Percentiles rank a stretch among this genome's conserved stretches.
Evolutionary conservation across 2,329 filamentous ascomycete species (phyloP).

Genomic region (Cladosporium austrohemisphaericum): DNA sequence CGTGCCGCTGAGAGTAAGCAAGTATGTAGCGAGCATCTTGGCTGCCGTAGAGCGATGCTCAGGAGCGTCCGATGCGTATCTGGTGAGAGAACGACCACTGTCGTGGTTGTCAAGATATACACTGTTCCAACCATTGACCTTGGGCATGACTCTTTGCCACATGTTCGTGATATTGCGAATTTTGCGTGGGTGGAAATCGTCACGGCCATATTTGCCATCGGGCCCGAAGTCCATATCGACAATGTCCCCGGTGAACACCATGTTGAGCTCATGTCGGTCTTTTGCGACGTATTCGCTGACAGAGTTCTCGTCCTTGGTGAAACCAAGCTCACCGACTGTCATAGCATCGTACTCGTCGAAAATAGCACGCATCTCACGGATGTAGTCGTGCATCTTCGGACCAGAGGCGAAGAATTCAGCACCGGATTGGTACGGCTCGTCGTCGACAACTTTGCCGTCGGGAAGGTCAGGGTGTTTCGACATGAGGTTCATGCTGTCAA

Average conservation of each 20-base stretch:
- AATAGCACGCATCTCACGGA: slow-evolving; percentile 43
- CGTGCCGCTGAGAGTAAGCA: slow-evolving; percentile 35
- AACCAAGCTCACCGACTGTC: slow-evolving; percentile 50
- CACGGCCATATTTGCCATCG: slow-evolving; percentile 44
- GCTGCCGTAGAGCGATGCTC: slow-evolving; percentile 47
- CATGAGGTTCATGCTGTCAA: slow-evolving; percentile 27
- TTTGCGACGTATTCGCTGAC: slow-evolving; percentile 52
- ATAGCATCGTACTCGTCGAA: slow-evolving; percentile 47
- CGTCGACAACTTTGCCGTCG: slow-evolving; percentile 19
- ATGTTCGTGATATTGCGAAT: slow-evolving; percentile 53
- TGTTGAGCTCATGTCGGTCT: slow-evolving; percentile 57
- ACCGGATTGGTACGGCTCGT: slow-evolving; percentile 19
- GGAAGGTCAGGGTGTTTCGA: slow-evolving; percentile 22
- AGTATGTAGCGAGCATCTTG: slow-evolving; percentile 47
- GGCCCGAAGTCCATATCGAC: slow-evolving; percentile 53
- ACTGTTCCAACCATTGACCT: slow-evolving; percentile 59
- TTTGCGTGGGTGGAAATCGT: slow-evolving; percentile 41
- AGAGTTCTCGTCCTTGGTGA: slow-evolving; percentile 44
- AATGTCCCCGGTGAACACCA: slow-evolving; percentile 70
- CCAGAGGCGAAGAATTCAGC: slow-evolving; percentile 24
- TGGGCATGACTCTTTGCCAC: slow-evolving; percentile 59
- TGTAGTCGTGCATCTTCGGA: slow-evolving; percentile 45
- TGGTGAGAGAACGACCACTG: slow-evolving; percentile 55
- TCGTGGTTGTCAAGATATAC: slow-evolving; percentile 64
- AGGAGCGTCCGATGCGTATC: slow-evolving; percentile 50